Evolutionary conservation across 2,329 filamentous ascomycete genomes (phyloP), one percentile per base, ranked within the genome.

Genomic region (Ceratocystis cacaofunesta): DNA sequence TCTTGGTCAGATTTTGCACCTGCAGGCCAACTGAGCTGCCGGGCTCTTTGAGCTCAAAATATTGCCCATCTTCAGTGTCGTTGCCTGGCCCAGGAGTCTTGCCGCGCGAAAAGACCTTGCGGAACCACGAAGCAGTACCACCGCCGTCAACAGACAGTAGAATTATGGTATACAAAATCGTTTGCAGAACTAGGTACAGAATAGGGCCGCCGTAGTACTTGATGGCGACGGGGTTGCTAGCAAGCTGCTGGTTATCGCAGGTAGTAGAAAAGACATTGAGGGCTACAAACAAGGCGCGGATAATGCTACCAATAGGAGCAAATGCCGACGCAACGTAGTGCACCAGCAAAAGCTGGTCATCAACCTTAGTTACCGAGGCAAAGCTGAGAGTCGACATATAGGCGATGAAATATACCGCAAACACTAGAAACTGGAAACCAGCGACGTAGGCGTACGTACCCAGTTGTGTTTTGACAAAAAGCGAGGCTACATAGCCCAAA

Each of bases 211-310:
- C 92, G 70, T 91, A 96, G 32, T 87, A 82, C 0, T 80, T 79
- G 41, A 96, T 83, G 3, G 80, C 83, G 5, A 84, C 87, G 0
- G 91, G 89, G 69, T 89, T 86, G 0, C 79, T 77, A 1, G 85
- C 83, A 22, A 91, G 75, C n/a, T 78, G 68, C 22, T 82, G 77
- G 30, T 81, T 85, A 41, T 83, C 80, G 72, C 92, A 96, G 1
- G 90, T 81, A 0, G 89, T 81, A 0, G 88, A 91, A 74, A 96
- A 96, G 1, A 92, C 78, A 72, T 96, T 96, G 62, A 95, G 79
- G 0, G 86, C 80, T 3, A 95, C 76, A 70, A 96, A 88, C 43
- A 96, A 74, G 0, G 89, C 81, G 67, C 90, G 81, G 22, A 90
- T 78, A 12, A 92, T 78, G 57, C 86, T 94, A 1, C 86, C 88